These are phyloP conservation scores for Alliaria petiolata DNA, from an alignment of 345 rosid genomes.

Conservation along the genomic window DNA sequence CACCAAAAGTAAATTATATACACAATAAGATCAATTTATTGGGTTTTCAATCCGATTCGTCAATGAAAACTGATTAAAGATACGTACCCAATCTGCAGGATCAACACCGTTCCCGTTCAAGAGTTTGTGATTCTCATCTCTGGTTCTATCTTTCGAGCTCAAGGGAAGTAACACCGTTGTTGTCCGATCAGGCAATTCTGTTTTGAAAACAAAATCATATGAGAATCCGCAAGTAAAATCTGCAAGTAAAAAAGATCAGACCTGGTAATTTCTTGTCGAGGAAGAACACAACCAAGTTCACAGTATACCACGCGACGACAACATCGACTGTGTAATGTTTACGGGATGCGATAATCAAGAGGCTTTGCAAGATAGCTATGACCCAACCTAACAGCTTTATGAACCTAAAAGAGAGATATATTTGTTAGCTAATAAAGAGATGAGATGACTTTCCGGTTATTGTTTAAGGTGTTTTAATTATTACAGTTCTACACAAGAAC, in stretches of 20 bases:
- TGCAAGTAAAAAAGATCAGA: slow-evolving; percentile 4
- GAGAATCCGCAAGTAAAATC: background rate
- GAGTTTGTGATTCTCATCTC: slow-evolving; percentile 87
- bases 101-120: slow-evolving; percentile 74
- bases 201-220: slow-evolving; percentile 5
- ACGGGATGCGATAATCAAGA: slow-evolving; percentile 85
- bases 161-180: slow-evolving; percentile 54
- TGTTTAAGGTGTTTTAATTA: background rate
- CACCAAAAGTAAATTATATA: background rate
- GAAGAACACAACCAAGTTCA: slow-evolving; percentile 87
- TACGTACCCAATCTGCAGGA: slow-evolving; percentile 78
- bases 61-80: background rate
- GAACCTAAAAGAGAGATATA: slow-evolving; percentile 40
- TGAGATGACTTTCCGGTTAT: background rate
- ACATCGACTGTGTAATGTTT: slow-evolving; percentile 97
- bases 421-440: background rate
- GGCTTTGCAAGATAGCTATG: slow-evolving; percentile 77
- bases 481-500: background rate
- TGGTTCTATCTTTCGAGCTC: slow-evolving; percentile 66
- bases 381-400: slow-evolving; percentile 85
- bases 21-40: background rate
- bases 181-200: slow-evolving; percentile 91
- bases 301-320: slow-evolving; percentile 99
- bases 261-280: slow-evolving; percentile 96
- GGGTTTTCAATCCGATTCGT: background rate